Conservation (phyloP, 2,329 filamentous ascomycete species). For the Fusarium drepaniforme region DNA sequence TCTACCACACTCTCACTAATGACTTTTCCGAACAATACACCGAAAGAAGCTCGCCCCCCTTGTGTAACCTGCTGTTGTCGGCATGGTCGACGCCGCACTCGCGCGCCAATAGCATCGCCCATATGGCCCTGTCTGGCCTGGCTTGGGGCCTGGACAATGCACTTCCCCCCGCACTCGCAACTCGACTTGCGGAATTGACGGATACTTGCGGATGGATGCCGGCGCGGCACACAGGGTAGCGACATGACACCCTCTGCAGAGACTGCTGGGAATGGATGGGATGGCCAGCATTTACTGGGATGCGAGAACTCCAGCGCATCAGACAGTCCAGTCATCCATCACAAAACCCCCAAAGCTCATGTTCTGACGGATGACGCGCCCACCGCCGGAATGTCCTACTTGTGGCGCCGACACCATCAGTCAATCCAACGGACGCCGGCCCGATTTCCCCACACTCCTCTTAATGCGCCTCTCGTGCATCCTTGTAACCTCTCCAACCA, state of each 20-base stretch:
- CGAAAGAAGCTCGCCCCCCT: neutral
- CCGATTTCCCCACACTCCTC: conserved; percentile 45
- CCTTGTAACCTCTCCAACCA: conserved; percentile 22
- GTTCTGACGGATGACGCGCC: conserved; percentile 17
- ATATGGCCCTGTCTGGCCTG: conserved; percentile 9
- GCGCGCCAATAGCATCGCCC: conserved; percentile 31
- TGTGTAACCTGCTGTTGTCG: conserved; percentile 35
- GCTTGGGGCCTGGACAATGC: neutral
- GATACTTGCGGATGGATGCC: conserved; percentile 2
- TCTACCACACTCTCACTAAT: neutral
- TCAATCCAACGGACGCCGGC: conserved; percentile 36
- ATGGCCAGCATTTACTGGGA: neutral
- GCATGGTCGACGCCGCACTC: conserved; percentile 27
- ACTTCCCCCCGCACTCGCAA: conserved; percentile 10
- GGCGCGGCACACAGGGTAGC: neutral
- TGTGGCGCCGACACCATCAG: conserved; percentile 41
- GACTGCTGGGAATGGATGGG: neutral
- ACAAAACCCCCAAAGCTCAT: conserved; percentile 20
- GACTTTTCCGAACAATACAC: neutral
- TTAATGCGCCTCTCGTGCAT: conserved; percentile 23
- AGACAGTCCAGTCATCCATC: conserved; percentile 12
- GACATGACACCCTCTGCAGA: conserved; percentile 1
- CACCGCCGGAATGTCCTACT: conserved; percentile 37
- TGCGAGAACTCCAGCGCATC: neutral
- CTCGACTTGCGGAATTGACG: conserved; percentile 6